A percentile compares a stretch with the other conserved stretches of the same genome.
Evolutionary conservation across 2,329 filamentous ascomycete genomes (phyloP).

Genomic region (Dactylellina parvicollis): DNA sequence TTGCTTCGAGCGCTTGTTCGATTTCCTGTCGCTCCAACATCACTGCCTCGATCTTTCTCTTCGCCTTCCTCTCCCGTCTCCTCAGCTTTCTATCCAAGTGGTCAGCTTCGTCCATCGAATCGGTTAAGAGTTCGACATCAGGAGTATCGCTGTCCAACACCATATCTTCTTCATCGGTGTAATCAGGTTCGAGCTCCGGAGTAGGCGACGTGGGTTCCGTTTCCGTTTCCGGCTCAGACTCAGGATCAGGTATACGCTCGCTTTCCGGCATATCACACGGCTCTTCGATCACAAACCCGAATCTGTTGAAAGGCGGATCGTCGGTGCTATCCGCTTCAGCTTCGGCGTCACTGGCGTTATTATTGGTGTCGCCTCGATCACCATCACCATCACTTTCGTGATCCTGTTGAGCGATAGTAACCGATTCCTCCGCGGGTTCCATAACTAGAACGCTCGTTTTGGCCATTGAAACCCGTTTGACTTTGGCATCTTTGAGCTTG

Average conservation of each 20-base stretch:
- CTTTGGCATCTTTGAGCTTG: constrained; percentile 5
- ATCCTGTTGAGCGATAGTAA: not conserved
- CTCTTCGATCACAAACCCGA: not conserved
- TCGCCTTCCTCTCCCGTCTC: constrained; percentile 54
- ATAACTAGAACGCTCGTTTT: not conserved
- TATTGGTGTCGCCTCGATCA: not conserved
- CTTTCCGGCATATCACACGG: not conserved
- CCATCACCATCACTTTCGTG: not conserved
- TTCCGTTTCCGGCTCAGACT: not conserved
- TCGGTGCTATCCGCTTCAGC: not conserved
- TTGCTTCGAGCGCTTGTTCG: constrained; percentile 8
- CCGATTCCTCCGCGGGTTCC: no score
- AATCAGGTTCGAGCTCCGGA: not conserved
- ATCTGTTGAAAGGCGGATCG: constrained; percentile 9
- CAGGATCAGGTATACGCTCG: not conserved
- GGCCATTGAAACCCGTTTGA: constrained; percentile 15
- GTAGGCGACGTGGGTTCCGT: no score
- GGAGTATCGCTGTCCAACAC: constrained; percentile 45
- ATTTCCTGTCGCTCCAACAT: constrained; percentile 14
- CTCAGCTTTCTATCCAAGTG: constrained; percentile 38
- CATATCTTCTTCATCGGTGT: constrained; percentile 26
- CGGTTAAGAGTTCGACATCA: constrained; percentile 28
- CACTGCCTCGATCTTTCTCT: constrained; percentile 19
- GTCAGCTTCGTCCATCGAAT: constrained; percentile 27
- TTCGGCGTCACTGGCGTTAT: not conserved